A percentile compares a stretch with the other conserved stretches of the same genome.
Conservation (phyloP, 2,329 filamentous ascomycete species). For the Epicoccum nigrum region DNA sequence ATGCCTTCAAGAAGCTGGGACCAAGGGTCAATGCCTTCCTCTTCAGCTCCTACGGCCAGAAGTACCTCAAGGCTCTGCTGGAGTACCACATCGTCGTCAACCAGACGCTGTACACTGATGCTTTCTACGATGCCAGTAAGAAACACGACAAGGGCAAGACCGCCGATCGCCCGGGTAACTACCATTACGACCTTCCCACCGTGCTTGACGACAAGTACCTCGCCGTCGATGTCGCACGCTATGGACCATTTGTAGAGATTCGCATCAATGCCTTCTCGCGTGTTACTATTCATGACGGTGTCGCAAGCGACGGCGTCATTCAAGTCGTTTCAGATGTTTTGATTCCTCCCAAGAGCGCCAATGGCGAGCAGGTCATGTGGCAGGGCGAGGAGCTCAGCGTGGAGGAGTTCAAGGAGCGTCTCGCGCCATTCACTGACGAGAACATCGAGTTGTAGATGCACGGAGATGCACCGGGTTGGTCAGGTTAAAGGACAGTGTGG, state of each 20-base stretch:
- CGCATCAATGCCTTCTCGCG: constrained; percentile 75
- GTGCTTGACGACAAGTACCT: constrained; percentile 70
- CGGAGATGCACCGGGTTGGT: not conserved
- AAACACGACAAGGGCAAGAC: constrained; percentile 28
- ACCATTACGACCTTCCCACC: constrained; percentile 74
- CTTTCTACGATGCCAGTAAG: constrained; percentile 66
- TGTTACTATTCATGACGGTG: constrained; percentile 71
- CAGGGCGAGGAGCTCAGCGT: constrained; percentile 60
- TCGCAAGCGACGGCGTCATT: constrained; percentile 81
- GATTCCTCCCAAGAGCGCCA: constrained; percentile 70
- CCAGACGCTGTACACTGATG: constrained; percentile 82
- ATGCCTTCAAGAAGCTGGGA: constrained; percentile 78
- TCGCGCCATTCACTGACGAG: constrained; percentile 41
- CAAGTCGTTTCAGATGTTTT: constrained; percentile 76
- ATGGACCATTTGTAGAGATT: constrained; percentile 72
- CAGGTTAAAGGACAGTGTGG: constrained; percentile 6
- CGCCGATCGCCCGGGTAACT: constrained; percentile 51
- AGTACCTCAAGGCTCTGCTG: constrained; percentile 78
- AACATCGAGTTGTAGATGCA: constrained; percentile 39
- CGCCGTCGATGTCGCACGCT: constrained; percentile 72
- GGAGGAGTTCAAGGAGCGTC: constrained; percentile 65
- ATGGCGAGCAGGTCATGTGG: constrained; percentile 45
- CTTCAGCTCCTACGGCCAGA: constrained; percentile 75
- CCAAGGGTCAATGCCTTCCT: constrained; percentile 79
- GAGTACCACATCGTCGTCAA: constrained; percentile 79